Evolutionary conservation across 164 flowering plant species (phyloP).

Genomic region (Chimonanthus praecox): DNA sequence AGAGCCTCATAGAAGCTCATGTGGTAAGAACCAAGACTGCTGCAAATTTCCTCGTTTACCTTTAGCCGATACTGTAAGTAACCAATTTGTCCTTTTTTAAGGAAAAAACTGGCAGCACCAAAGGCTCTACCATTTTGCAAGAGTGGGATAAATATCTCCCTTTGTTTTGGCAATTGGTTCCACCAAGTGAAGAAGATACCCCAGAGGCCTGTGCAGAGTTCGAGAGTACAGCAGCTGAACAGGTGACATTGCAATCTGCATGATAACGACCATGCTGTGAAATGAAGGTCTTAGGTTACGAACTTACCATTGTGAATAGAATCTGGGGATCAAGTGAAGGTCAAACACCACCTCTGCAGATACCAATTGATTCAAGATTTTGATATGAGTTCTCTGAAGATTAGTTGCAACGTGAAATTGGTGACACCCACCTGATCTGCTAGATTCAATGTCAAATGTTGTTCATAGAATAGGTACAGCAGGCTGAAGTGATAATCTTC

Average conservation of each 20-base stretch:
- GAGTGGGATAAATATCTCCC: constrained; percentile 91
- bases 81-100: constrained; percentile 17
- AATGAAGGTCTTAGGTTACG: neutral
- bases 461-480: too few relatives aligned
- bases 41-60: neutral
- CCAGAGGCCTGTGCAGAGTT: constrained; percentile 84
- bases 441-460: too few relatives aligned
- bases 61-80: neutral
- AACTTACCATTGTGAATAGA: neutral
- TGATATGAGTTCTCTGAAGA: neutral
- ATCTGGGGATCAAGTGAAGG: neutral
- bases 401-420: too few relatives aligned
- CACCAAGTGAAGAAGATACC: constrained; percentile 99
- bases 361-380: neutral
- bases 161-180: constrained; percentile 95
- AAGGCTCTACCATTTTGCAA: constrained; percentile 63
- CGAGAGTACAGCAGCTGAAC: constrained; percentile 35
- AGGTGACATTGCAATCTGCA: constrained; percentile 66
- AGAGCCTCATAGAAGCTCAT: constrained; percentile 88
- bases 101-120: constrained; percentile 97
- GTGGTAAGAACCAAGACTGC: constrained; percentile 55
- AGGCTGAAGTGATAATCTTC: too few relatives aligned
- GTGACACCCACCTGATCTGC: too few relatives aligned
- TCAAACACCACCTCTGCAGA: neutral
- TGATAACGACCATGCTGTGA: constrained; percentile 3